These are phyloP conservation scores for Fremontodendron californicum DNA, from an alignment of 345 rosid genomes.

Conservation along the genomic window DNA sequence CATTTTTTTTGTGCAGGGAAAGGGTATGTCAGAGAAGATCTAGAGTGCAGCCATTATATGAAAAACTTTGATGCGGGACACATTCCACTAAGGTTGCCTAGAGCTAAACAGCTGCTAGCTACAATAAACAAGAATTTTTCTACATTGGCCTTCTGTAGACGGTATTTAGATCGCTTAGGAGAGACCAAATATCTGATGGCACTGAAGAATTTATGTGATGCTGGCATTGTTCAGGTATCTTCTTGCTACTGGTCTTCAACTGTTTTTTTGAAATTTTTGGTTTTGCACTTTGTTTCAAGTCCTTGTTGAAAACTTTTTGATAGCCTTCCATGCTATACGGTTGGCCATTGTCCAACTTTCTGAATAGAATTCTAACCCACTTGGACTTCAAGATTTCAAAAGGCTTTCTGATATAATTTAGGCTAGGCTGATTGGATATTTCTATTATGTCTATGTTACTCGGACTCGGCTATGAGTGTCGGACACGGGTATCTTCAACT, in stretches of 20 bases:
- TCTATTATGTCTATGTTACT: background rate
- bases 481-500: too few relatives aligned
- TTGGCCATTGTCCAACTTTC: background rate
- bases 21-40: constrained; percentile 87
- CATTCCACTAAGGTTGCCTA: constrained; percentile 71
- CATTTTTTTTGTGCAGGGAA: constrained; percentile 49
- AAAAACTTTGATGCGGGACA: constrained; percentile 79
- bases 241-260: background rate
- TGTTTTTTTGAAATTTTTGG: background rate
- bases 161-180: constrained; percentile 88
- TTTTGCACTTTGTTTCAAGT: background rate
- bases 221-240: constrained; percentile 84
- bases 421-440: background rate
- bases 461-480: too few relatives aligned
- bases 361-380: too few relatives aligned
- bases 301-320: background rate
- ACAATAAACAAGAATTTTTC: constrained; percentile 93
- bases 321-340: background rate
- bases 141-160: constrained; percentile 85
- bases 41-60: constrained; percentile 96
- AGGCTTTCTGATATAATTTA: background rate
- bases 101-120: constrained; percentile 94
- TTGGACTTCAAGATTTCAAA: background rate
- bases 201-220: constrained; percentile 81
- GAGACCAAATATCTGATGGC: constrained; percentile 95